These are phyloP conservation scores for Boletus rubropictus DNA, from an alignment of 768 basidiomycete genomes.

Conservation along the genomic window DNA sequence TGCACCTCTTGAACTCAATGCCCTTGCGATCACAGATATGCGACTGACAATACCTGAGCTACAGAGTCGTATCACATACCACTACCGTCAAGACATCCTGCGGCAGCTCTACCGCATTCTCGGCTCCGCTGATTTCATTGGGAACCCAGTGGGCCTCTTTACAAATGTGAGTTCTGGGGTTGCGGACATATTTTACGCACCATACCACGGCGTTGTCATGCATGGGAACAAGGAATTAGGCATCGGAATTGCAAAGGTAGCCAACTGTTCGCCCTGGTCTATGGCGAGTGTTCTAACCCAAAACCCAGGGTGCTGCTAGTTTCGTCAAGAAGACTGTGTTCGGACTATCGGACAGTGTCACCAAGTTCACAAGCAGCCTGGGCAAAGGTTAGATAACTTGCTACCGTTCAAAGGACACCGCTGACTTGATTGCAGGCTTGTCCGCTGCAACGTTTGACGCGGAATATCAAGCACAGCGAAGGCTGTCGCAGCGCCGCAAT, in stretches of 20 bases:
- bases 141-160: constrained; percentile 95
- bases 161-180: constrained; percentile 98
- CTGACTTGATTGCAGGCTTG: constrained; percentile 50
- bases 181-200: constrained; percentile 97
- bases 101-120: constrained; percentile 94
- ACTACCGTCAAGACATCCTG: constrained; percentile 90
- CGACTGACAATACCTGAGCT: constrained; percentile 81
- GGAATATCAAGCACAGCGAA: constrained; percentile 86
- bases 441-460: constrained; percentile 96
- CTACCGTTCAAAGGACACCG: neutral
- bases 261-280: neutral
- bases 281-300: constrained; percentile 10
- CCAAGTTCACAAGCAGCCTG: constrained; percentile 97
- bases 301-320: constrained; percentile 83
- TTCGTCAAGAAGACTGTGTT: constrained; percentile 99
- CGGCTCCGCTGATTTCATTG: constrained; percentile 96
- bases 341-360: constrained; percentile 90
- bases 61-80: constrained; percentile 77
- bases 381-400: constrained; percentile 66
- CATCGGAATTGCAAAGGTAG: constrained; percentile 88
- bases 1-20: constrained; percentile 90
- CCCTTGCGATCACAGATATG: constrained; percentile 91
- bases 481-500: constrained; percentile 87
- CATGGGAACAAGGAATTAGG: constrained; percentile 94
- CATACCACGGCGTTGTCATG: constrained; percentile 94